phyloP scores from a whole-genome alignment of 2,329 filamentous ascomycete genomes.

The Tolypocladium amazonense region DNA sequence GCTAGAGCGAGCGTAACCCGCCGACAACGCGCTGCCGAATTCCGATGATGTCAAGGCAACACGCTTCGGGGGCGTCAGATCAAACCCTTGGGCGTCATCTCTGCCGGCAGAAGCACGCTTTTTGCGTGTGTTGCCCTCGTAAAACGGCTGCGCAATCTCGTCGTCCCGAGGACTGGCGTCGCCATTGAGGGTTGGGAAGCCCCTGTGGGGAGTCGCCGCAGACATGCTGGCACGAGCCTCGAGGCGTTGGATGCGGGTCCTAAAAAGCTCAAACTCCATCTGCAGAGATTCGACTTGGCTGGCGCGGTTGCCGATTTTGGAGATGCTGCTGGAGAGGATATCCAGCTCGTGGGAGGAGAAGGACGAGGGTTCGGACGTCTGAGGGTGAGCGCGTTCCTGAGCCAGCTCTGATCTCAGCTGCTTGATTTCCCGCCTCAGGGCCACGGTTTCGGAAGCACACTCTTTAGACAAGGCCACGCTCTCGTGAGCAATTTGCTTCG shows the following conservation, averaged over 20 bases:
- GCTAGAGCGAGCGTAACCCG: conserved; percentile 2
- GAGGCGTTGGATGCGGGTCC: conserved; percentile 22
- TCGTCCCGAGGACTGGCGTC: neutral
- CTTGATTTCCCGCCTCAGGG: conserved; percentile 21
- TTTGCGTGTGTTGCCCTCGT: conserved; percentile 6
- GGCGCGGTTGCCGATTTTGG: conserved; percentile 25
- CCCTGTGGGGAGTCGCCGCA: neutral
- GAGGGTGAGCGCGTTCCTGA: conserved; percentile 11
- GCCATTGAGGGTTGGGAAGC: neutral
- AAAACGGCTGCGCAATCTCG: neutral
- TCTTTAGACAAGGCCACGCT: conserved; percentile 12
- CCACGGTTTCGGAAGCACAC: conserved; percentile 18
- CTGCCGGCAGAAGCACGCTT: conserved; percentile 9
- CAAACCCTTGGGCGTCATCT: conserved; percentile 6
- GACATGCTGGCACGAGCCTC: conserved; percentile 11
- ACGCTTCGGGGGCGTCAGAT: conserved; percentile 12
- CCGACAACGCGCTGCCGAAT: conserved; percentile 6
- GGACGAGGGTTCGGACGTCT: conserved; percentile 4
- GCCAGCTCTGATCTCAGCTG: conserved; percentile 17
- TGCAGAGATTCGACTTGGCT: conserved; percentile 28
- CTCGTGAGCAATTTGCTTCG: conserved; percentile 13
- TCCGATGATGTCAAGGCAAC: conserved; percentile 12
- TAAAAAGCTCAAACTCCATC: conserved; percentile 31
- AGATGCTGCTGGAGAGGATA: conserved; percentile 26
- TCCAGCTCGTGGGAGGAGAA: conserved; percentile 24